phyloP scores from a whole-genome alignment of 257 asterid genomes.

The Solanum arcanum region DNA sequence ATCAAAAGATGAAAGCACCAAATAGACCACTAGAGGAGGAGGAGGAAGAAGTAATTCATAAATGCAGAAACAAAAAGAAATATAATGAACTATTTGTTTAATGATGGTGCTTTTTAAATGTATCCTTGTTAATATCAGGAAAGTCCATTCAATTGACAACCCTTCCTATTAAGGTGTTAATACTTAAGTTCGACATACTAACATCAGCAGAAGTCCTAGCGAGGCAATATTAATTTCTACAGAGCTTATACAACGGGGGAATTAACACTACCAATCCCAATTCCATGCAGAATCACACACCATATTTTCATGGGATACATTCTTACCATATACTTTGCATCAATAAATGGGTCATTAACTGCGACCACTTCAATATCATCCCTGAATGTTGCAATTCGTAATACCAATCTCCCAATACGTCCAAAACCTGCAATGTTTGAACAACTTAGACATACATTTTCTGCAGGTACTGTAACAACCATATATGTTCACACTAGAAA shows the following conservation, averaged over 20 bases:
- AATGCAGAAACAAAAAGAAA: neutral
- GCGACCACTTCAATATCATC: conserved; percentile 96
- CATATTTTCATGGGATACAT: neutral
- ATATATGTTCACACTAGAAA: neutral
- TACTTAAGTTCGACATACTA: neutral
- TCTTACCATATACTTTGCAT: conserved; percentile 93
- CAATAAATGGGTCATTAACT: conserved; percentile 93
- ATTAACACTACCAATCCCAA: neutral
- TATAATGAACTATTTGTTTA: neutral
- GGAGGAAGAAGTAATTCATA: neutral
- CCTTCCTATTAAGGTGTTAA: neutral
- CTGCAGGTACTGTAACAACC: neutral
- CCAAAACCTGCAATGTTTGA: conserved; percentile 68
- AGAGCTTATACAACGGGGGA: neutral
- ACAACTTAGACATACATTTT: neutral
- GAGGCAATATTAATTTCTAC: neutral
- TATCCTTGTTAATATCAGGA: neutral
- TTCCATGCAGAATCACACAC: neutral
- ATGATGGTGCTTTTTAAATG: neutral
- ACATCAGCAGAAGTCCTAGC: neutral
- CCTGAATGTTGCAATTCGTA: conserved; percentile 82
- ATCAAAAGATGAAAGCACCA: neutral
- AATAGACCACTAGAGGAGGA: neutral
- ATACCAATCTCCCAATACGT: conserved; percentile 87
- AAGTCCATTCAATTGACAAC: neutral